Conservation (phyloP, 768 basidiomycete species). For the Russula olivacea region DNA sequence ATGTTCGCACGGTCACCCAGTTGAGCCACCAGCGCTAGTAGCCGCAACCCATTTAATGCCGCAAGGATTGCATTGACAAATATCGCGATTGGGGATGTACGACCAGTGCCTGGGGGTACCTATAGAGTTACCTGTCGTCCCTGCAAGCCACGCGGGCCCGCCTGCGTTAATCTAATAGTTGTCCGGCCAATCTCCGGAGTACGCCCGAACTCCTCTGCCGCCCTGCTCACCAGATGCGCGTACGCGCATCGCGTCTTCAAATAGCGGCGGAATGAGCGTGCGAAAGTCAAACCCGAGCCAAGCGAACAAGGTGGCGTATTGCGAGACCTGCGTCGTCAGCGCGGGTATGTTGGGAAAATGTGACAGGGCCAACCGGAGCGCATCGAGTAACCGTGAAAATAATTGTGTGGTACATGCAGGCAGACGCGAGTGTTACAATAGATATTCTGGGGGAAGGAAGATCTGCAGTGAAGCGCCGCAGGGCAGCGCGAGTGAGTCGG, state of each 20-base stretch:
- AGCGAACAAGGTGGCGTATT: slow-evolving; percentile 52
- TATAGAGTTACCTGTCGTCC: slow-evolving; percentile 35
- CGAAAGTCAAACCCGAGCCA: slow-evolving; percentile 89
- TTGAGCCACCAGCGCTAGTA: slow-evolving; percentile 65
- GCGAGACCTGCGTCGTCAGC: slow-evolving; percentile 77
- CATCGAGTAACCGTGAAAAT: slow-evolving; percentile 58
- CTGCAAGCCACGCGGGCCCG: slow-evolving; percentile 22
- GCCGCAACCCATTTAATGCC: slow-evolving; percentile 71
- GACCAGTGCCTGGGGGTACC: slow-evolving; percentile 64
- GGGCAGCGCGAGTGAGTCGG: too few species aligned
- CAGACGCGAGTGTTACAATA: slow-evolving; percentile 45
- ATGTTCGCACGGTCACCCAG: slow-evolving; percentile 41
- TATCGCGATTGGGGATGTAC: slow-evolving; percentile 69
- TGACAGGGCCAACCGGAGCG: slow-evolving; percentile 60
- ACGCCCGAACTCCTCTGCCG: slow-evolving; percentile 28
- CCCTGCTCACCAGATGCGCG: slow-evolving; percentile 47
- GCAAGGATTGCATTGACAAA: slow-evolving; percentile 60
- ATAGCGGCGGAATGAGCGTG: slow-evolving; percentile 38
- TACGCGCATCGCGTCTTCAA: slow-evolving; percentile 49
- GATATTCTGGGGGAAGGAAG: too few species aligned
- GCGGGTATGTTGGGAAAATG: slow-evolving; percentile 48
- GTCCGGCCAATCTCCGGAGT: slow-evolving; percentile 10
- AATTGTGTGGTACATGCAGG: slow-evolving; percentile 59
- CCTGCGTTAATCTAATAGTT: slow-evolving; percentile 23
- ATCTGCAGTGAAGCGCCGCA: too few species aligned